Evolutionary conservation across 176 grass and related monocot species (phyloP).

Genomic region (Aegilops umbellulata): DNA sequence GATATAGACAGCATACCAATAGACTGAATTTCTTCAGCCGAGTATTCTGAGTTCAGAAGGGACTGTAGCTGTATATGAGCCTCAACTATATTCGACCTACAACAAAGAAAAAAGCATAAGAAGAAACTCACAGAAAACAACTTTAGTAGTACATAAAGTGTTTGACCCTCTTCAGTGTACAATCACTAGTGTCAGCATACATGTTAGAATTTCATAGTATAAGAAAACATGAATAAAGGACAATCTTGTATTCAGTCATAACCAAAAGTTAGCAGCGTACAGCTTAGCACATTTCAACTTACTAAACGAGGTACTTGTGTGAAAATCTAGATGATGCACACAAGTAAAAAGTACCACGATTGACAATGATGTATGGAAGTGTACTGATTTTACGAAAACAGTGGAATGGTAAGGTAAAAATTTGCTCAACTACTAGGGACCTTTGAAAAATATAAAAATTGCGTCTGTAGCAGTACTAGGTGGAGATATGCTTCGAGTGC

Average conservation of each 20-base stretch:
- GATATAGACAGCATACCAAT: constrained; percentile 58
- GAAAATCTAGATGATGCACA: not conserved
- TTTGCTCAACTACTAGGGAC: not conserved
- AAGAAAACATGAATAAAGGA: not conserved
- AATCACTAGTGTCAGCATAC: not conserved
- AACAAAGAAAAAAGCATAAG: not conserved
- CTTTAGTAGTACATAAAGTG: not conserved
- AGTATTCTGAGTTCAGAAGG: constrained; percentile 87
- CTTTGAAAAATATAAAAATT: not conserved
- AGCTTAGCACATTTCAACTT: not conserved
- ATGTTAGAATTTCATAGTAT: not conserved
- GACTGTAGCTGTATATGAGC: constrained; percentile 82
- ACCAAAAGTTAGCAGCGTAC: not conserved
- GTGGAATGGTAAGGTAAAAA: not conserved
- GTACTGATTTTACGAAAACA: not conserved
- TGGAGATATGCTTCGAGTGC: not conserved
- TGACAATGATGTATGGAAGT: not conserved
- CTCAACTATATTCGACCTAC: constrained; percentile 89
- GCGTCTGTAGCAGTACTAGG: not conserved
- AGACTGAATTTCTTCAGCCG: constrained; percentile 62
- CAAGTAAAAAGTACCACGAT: not conserved
- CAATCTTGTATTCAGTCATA: not conserved
- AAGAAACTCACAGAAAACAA: not conserved
- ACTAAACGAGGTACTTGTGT: not conserved
- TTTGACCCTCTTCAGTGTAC: not conserved